Base-by-base conservation (phyloP, 768 basidiomycete species). In the Russula emetica region DNA sequence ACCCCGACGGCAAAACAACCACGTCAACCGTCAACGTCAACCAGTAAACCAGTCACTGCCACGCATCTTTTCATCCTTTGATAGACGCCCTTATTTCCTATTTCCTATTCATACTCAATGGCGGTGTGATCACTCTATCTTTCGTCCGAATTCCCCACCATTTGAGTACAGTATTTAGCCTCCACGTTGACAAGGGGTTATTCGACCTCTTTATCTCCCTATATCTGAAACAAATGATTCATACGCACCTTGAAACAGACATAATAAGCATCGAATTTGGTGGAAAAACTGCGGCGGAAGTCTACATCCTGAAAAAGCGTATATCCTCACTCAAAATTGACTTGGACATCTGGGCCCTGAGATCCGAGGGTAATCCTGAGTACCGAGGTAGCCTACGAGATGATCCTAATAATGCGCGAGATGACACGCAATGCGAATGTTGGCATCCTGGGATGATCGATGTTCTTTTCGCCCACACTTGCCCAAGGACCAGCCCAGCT, bases 1-100 rank as follows among this genome's bases (percentile, higher is more conserved):
- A 64, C 54, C 63, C 59, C 59, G 59, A 55, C 63, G 5, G 18
- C 34, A 10, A 6, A 20, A 47, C 38, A 28, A 32, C 11, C 38
- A 55, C 53, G 53, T 54, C 34, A n/a, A 54, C 32, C 2, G 9
- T 8, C 13, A 32, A 6, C 13, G 26, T 9, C 16, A 32, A 32
- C 32, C 32, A 40, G 26, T 9, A 7, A 32, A 32, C 32, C 32
- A 40, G 16, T 40, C 38, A 40, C n/a, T 51, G 49, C 49, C 49
- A 50, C 58, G 56, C 44, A n/a, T n/a, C 20, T 9, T 44, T n/a
- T 40, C n/a, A 10, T n/a, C 8, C 0, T 44, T 10, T 40, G 38
- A 40, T 40, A 40, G 38, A 40, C 44, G 20, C 44, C 20, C 13
- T 13, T 36, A 5, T 13, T 13, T 16, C 16, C 0, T 42, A 18